Evolutionary conservation across 2,329 filamentous ascomycete genomes (phyloP).

Genomic region (Arachnopeziza araneosa): DNA sequence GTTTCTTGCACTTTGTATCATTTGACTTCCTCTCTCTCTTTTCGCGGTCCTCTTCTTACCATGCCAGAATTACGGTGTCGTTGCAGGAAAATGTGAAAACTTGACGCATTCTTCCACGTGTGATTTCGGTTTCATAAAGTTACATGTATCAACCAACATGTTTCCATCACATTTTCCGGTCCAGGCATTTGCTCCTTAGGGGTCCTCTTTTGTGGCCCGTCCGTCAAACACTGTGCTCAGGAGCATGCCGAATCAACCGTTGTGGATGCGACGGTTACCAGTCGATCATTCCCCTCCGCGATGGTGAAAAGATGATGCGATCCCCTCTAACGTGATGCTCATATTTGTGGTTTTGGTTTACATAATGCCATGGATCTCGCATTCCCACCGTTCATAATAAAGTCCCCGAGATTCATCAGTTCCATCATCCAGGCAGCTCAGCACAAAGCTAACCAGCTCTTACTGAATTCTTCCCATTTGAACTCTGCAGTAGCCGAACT

Average conservation of each 20-base stretch:
- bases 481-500: too few species aligned
- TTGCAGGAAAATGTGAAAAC: neutral
- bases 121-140: too few species aligned
- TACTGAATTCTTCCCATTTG: neutral
- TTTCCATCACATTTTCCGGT: too few species aligned
- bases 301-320: neutral
- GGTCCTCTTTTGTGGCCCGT: neutral
- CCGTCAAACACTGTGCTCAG: neutral
- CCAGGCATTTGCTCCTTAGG: neutral
- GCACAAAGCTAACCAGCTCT: too few species aligned
- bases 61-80: neutral
- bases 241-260: neutral
- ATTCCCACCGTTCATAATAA: neutral
- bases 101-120: neutral
- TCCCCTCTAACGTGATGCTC: neutral
- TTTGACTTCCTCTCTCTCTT: neutral
- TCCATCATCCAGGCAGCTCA: neutral
- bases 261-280: neutral
- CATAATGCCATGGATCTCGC: neutral
- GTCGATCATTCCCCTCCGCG: neutral
- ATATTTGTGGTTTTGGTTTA: neutral
- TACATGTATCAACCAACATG: too few species aligned
- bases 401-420: neutral
- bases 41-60: neutral
- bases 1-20: neutral